Evolutionary conservation across 805 yeast genomes (phyloP).

Genomic region (Candida berthetii): DNA sequence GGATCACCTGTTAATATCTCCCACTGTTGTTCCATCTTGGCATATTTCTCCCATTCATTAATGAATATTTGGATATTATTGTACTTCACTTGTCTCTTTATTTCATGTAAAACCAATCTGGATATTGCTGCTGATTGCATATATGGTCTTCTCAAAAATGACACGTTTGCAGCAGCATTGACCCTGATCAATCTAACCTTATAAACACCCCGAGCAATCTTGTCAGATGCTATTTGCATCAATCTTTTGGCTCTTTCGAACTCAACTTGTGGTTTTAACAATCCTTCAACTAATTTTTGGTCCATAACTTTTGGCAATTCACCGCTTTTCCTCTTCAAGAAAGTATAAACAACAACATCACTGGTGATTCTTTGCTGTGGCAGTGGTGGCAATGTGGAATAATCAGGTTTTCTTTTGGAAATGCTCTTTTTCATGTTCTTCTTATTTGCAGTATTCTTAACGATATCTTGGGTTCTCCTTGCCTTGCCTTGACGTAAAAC

Average conservation of each 20-base stretch:
- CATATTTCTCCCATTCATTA: slow-evolving; percentile 14
- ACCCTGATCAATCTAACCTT: slow-evolving; percentile 1
- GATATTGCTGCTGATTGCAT: no score
- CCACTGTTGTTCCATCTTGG: slow-evolving; percentile 1
- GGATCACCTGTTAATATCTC: no score
- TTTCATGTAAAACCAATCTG: no score
- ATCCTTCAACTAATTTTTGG: slow-evolving; percentile 5
- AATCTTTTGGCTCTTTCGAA: slow-evolving; percentile 11
- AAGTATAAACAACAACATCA: slow-evolving; percentile 8
- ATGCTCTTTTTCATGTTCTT: no score
- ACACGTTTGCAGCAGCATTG: no score
- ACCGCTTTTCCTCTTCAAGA: slow-evolving; percentile 6
- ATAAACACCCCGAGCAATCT: slow-evolving; percentile 13
- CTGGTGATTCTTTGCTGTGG: background rate
- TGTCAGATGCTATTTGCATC: slow-evolving; percentile 1
- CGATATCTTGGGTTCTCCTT: no score
- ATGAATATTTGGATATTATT: slow-evolving; percentile 7
- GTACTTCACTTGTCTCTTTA: no score
- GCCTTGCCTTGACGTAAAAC: no score
- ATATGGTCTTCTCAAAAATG: no score
- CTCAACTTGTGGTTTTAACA: slow-evolving; percentile 15
- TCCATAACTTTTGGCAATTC: slow-evolving; percentile 13
- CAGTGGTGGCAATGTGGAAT: slow-evolving; percentile 1
- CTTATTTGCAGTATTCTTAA: no score
- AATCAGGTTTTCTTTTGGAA: background rate